A percentile compares a stretch with the other conserved stretches of the same genome.
phyloP scores from a whole-genome alignment of 352 stramenopile genomes.

The Pythium pectinolyticum region DNA sequence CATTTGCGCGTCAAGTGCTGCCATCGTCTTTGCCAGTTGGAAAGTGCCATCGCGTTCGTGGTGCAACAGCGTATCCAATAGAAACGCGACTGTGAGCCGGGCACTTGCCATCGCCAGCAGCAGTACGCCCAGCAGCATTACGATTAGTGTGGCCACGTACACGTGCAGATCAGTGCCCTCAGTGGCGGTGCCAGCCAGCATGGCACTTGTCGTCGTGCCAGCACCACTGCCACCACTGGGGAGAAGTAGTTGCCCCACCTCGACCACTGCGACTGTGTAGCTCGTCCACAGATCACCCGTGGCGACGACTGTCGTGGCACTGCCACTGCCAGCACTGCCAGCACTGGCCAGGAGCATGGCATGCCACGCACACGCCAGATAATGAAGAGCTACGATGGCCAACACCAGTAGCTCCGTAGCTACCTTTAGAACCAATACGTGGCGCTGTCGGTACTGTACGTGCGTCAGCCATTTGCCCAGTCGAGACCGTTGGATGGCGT shows the following conservation, averaged over 20 bases:
- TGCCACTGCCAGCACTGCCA: too few species aligned
- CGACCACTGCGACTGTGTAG: constrained; percentile 12
- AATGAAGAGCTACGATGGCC: constrained; percentile 1
- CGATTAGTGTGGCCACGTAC: not conserved
- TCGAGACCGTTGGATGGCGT: not conserved
- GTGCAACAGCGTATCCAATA: not conserved
- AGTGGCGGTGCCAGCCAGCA: not conserved
- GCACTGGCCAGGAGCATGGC: not conserved
- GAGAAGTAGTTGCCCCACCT: constrained; percentile 11
- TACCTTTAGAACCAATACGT: not conserved
- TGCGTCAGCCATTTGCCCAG: not conserved
- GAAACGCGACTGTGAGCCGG: not conserved
- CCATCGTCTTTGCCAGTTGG: not conserved
- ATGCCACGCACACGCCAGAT: constrained; percentile 13
- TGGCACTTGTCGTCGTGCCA: not conserved
- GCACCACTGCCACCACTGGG: constrained; percentile 2
- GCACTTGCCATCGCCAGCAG: constrained; percentile 1
- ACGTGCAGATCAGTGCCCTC: not conserved
- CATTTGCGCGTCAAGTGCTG: constrained; percentile 24
- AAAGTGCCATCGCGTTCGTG: not conserved
- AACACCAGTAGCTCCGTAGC: not conserved
- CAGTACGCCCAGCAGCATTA: constrained; percentile 9
- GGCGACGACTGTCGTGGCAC: not conserved
- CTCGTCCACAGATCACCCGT: not conserved
- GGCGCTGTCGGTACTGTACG: not conserved